A percentile compares a stretch with the other conserved stretches of the same genome.
Evolutionary conservation across 129 eudicot genomes (phyloP).

Genomic region (Centaurea solstitialis): DNA sequence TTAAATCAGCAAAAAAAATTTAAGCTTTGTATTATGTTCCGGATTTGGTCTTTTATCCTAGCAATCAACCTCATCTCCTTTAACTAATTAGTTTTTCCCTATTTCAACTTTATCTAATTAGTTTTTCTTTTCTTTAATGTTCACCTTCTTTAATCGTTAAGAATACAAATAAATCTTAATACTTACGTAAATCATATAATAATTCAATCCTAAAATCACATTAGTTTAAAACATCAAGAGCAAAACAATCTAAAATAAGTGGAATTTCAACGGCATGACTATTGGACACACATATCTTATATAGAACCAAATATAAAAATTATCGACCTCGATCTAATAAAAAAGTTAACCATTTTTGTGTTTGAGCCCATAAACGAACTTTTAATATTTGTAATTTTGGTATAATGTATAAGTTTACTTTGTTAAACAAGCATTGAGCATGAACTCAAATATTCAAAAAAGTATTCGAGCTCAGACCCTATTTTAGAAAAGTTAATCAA

Average conservation of each 20-base stretch:
- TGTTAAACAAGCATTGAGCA: background rate
- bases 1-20: too few relatives aligned
- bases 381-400: background rate
- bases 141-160: background rate
- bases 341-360: background rate
- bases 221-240: background rate
- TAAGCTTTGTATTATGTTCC: background rate
- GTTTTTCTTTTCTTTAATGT: background rate
- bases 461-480: too few relatives aligned
- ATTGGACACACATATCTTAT: background rate
- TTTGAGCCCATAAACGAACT: background rate
- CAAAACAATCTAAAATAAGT: background rate
- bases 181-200: background rate
- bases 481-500: too few relatives aligned
- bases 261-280: background rate
- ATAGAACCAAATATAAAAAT: too few relatives aligned
- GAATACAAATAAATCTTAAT: background rate
- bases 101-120: background rate
- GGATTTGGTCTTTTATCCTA: background rate
- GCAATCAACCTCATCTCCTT: background rate
- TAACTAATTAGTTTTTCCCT: background rate
- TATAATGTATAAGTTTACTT: background rate
- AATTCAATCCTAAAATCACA: background rate
- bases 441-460: background rate
- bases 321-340: background rate